Percentiles rank a stretch among this genome's conserved stretches.
These are phyloP conservation scores for Trichoderma semiorbis DNA, from an alignment of 2,329 filamentous ascomycete genomes.

Conservation along the genomic window DNA sequence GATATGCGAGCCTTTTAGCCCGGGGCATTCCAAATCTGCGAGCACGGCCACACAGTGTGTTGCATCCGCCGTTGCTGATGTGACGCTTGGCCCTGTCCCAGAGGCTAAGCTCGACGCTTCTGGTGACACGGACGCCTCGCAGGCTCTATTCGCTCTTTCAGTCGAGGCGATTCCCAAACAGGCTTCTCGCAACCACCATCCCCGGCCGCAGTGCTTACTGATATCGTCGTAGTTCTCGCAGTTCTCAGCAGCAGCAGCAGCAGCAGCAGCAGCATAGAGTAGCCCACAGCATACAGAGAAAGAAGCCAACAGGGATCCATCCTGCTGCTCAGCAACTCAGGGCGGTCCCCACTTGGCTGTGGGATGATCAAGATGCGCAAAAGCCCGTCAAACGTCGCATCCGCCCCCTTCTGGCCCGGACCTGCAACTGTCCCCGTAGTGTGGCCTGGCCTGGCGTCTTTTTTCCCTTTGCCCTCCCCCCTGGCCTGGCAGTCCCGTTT, in stretches of 20 bases:
- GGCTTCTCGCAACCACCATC: background rate
- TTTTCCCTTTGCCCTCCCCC: background rate
- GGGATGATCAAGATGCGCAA: background rate
- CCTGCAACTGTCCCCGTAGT: background rate
- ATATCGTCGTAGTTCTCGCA: background rate
- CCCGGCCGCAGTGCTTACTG: slow-evolving; percentile 3
- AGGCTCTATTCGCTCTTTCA: background rate
- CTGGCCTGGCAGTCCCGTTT: background rate
- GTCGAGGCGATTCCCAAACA: slow-evolving; percentile 2
- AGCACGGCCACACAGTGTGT: background rate
- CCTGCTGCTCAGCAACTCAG: slow-evolving; percentile 12
- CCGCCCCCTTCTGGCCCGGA: background rate
- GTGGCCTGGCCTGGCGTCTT: background rate
- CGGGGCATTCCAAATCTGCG: background rate
- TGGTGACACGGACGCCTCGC: background rate
- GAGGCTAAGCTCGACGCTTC: background rate
- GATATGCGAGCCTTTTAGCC: background rate
- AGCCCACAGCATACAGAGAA: background rate
- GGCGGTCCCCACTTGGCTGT: background rate
- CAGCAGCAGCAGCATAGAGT: background rate
- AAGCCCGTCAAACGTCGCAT: slow-evolving; percentile 8
- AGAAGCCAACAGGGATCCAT: background rate
- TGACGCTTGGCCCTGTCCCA: background rate
- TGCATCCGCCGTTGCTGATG: slow-evolving; percentile 12
- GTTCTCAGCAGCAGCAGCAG: background rate